Conservation (phyloP, 805 yeast genomes). For the Peterozyma xylosa region DNA sequence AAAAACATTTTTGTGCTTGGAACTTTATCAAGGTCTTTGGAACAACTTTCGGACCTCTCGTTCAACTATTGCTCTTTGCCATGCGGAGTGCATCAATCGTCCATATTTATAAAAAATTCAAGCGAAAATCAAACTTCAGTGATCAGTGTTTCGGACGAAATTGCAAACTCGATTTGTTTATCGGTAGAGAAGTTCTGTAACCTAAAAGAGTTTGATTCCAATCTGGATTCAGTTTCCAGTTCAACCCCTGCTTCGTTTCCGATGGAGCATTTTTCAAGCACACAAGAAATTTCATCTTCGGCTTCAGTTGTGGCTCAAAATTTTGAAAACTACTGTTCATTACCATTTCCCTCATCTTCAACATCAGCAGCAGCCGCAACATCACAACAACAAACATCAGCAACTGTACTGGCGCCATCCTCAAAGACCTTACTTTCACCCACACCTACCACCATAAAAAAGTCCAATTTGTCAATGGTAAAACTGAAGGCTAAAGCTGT, state of each 20-base stretch:
- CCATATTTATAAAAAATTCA: not conserved
- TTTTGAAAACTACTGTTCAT: slow-evolving; percentile 28
- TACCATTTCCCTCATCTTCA: slow-evolving; percentile 18
- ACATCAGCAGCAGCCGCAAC: not conserved
- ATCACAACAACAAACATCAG: not conserved
- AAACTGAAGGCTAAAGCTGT: slow-evolving; percentile 5
- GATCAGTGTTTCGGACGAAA: slow-evolving; percentile 1
- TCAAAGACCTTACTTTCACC: slow-evolving; percentile 16
- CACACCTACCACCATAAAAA: slow-evolving; percentile 11
- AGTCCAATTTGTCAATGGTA: not conserved
- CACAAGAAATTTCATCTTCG: slow-evolving; percentile 26
- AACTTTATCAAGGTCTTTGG: slow-evolving; percentile 13
- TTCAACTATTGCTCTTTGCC: slow-evolving; percentile 4
- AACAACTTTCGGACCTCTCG: slow-evolving; percentile 11
- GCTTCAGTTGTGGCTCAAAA: slow-evolving; percentile 28
- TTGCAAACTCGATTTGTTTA: slow-evolving; percentile 4
- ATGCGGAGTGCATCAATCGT: not conserved
- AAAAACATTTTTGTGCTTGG: slow-evolving; percentile 10
- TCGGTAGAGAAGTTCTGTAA: not conserved
- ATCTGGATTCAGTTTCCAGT: not conserved
- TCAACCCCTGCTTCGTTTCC: slow-evolving; percentile 23
- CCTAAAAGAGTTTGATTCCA: not conserved
- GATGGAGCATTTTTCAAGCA: slow-evolving; percentile 19
- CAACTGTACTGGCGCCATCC: not conserved
- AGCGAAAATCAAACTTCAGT: not conserved